Evolutionary conservation across 441 rosid genomes (phyloP).

Genomic region (Syzygium malaccense): DNA sequence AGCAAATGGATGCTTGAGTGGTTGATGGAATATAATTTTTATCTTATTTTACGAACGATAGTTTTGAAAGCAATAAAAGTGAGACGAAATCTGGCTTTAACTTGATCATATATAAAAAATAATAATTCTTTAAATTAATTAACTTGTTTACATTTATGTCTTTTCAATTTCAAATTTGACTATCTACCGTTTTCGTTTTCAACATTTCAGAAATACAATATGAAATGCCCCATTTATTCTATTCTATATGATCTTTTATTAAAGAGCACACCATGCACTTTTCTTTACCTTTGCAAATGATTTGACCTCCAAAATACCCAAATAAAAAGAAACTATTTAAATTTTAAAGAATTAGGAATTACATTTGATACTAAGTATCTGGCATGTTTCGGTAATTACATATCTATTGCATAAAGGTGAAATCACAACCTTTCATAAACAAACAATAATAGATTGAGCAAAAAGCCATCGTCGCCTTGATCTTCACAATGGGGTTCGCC

Average conservation of each 20-base stretch:
- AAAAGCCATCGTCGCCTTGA: not conserved
- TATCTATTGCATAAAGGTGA: not conserved
- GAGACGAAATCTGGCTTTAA: not conserved
- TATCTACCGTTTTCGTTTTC: not conserved
- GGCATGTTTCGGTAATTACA: not conserved
- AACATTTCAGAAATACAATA: not conserved
- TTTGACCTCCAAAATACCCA: not conserved
- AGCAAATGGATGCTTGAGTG: not conserved
- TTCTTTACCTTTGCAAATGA: not conserved
- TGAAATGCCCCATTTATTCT: not conserved
- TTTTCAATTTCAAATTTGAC: not conserved
- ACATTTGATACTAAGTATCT: not conserved
- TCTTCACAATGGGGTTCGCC: not conserved
- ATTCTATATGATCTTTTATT: not conserved
- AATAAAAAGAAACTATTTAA: not conserved
- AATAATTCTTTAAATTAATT: not conserved
- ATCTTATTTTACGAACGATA: not conserved
- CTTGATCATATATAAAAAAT: not conserved
- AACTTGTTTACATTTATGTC: not conserved
- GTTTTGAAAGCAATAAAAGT: not conserved
- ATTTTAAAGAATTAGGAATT: not conserved
- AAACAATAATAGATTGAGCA: not conserved
- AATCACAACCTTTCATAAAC: not conserved
- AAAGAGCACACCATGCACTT: not conserved
- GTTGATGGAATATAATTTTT: not conserved